A percentile compares a stretch with the other conserved stretches of the same genome.
phyloP scores from a whole-genome alignment of 495 filamentous ascomycete genomes.

The Lichenothelia convexa region DNA sequence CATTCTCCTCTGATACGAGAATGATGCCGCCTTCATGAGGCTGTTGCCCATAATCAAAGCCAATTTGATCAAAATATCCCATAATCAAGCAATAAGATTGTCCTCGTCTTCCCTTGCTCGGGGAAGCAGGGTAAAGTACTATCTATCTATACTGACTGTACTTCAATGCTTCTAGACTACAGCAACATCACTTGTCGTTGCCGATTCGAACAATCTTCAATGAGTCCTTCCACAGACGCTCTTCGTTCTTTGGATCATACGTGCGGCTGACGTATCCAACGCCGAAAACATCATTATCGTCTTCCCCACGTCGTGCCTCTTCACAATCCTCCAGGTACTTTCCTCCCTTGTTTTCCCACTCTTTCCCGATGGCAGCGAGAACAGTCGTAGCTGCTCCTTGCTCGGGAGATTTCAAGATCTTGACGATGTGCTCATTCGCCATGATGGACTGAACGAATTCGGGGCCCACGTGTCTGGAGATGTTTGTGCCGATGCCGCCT shows the following conservation, averaged over 20 bases:
- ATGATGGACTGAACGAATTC: slow-evolving; percentile 3
- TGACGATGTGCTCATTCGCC: slow-evolving; percentile 1
- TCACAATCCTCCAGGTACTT: slow-evolving; percentile 16
- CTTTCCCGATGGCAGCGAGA: slow-evolving; percentile 14
- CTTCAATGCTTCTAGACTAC: no score
- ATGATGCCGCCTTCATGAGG: no score
- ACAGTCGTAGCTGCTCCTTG: slow-evolving; percentile 18
- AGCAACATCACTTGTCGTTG: slow-evolving; percentile 4
- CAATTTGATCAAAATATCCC: no score
- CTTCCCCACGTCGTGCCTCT: slow-evolving; percentile 10
- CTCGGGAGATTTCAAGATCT: slow-evolving; percentile 11
- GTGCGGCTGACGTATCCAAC: slow-evolving; percentile 21
- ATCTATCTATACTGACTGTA: no score
- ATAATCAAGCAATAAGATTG: no score
- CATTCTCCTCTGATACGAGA: no score
- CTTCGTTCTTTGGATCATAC: slow-evolving; percentile 22
- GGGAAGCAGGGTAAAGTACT: no score
- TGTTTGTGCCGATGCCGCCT: slow-evolving; percentile 10
- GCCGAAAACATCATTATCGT: slow-evolving; percentile 1
- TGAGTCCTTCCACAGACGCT: slow-evolving; percentile 27
- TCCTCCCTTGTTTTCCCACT: slow-evolving; percentile 13
- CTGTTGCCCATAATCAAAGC: no score
- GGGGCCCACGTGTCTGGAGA: slow-evolving; percentile 2
- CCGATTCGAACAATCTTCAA: slow-evolving; percentile 25
- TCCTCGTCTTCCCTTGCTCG: no score